Percentiles rank a stretch among this genome's conserved stretches.
Evolutionary conservation across 352 stramenopile genomes (phyloP).

Genomic region (Phytopythium mirpurense): DNA sequence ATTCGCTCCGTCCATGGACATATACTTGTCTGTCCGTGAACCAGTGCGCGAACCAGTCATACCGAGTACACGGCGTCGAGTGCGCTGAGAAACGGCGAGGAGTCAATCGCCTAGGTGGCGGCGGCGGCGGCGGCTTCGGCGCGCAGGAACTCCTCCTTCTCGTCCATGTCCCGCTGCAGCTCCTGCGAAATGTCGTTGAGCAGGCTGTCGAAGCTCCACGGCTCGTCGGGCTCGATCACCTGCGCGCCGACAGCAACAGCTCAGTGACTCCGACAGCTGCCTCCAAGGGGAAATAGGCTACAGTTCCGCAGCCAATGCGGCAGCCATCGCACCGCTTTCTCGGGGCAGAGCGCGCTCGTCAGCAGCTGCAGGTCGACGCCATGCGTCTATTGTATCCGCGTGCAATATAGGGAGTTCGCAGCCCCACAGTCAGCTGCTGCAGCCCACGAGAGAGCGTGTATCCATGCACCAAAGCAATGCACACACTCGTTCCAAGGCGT

Average conservation of each 20-base stretch:
- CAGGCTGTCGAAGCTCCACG: conserved; percentile 71
- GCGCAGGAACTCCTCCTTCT: conserved; percentile 64
- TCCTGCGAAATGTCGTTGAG: conserved; percentile 79
- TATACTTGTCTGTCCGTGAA: no score
- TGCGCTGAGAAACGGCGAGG: no score
- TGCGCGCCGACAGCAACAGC: conserved; percentile 6
- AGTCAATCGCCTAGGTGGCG: no score
- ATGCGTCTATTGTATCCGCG: conserved; percentile 22
- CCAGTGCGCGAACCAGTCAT: no score
- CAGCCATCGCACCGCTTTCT: conserved; percentile 46
- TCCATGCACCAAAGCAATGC: no score
- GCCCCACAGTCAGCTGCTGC: neutral
- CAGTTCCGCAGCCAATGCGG: no score
- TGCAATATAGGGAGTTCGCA: neutral
- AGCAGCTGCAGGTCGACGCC: conserved; percentile 66
- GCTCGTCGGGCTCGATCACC: conserved; percentile 61
- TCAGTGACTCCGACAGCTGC: neutral
- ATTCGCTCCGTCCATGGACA: no score
- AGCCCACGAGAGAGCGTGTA: no score
- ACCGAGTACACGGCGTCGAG: no score
- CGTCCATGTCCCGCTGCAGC: conserved; percentile 72
- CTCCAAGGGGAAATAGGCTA: no score
- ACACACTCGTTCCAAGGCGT: no score
- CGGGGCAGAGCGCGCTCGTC: conserved; percentile 56
- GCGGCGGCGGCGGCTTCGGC: conserved; percentile 19